Evolutionary conservation across 805 yeast genomes (phyloP), one percentile per base, ranked within the genome.

Genomic region (Candida qinlingensis): DNA sequence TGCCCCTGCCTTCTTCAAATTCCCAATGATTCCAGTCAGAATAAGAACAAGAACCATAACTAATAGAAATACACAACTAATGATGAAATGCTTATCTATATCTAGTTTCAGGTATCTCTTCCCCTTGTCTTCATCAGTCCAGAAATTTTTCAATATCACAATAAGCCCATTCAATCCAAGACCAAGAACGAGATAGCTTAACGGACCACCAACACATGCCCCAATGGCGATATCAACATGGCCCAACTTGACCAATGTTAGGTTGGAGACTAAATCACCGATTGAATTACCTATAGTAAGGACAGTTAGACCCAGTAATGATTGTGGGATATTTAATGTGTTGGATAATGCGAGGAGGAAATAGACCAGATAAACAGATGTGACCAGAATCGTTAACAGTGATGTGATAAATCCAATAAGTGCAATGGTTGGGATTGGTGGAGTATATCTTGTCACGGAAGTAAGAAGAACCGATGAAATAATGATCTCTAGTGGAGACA

Each of bases 181-280:
- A 0, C 97, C 96, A 37, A 91, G 72, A 9, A 94, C 69, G 39
- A 85, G 70, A 46, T 90, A 85, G 39, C 94, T 64, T 49, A 92
- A 67, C 0, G 98, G 98, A 1, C 97, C 89, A 0, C 97, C 98
- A 63, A 91, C 85, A 60, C 98, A 91, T 0, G 97, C 97, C 30
- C 94, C 87, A n/a, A 94, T 71, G 0, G 97, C 97, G 86, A 92
- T 86, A 41, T 85, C 74, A 0, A 96, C 87, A 68, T 80, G 82
- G 0, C 96, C 96, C 74, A 87, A 77, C 49, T 71, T 71, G 0
- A 96, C 90, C 28, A 92, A 79, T 0, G 95, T 85, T 35, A 85
- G 64, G 56, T 92, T 89, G 0, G 97, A 85, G 1, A 91, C 81
- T 42, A 91, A 69, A 61, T 92, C 99, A 6, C 98, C 97, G 6